Base-by-base conservation (phyloP, 768 basidiomycete genomes). In the Asterophora lycoperdoides region DNA sequence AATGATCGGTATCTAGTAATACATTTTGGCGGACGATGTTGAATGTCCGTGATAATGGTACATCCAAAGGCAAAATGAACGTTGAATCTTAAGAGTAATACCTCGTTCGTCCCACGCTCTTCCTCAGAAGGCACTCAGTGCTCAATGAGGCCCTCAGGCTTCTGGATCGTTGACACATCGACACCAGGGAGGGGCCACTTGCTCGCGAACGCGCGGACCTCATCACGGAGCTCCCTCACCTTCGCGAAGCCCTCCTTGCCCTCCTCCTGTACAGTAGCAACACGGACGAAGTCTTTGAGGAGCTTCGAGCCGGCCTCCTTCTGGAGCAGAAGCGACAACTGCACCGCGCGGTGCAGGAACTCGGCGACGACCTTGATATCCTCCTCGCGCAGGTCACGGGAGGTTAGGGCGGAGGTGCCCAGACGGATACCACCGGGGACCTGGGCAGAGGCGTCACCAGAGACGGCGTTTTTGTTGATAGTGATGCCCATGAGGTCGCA, bases 391-490 rank as follows among this genome's bases (percentile, higher is more conserved):
- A 99, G 93, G 70, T 94, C 77, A 57, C 95, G 91, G 42, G 93
- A 96, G 4, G 96, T 98, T 32, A 99, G 68, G 9, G 95, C 93
- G 18, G 93, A 84, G 29, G 92, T 92, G 52, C 96, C 96, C 56
- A 99, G 81, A 56, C 96, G 92, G 64, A 99, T 94, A 57, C 96
- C 96, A 58, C 95, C 96, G 39, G 95, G 95, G 1, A 88, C 89
- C 66, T 93, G 90, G 0, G 95, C 96, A 43, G 92, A 95, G 35
- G 86, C 86, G 68, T 97, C 95, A 58, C 94, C 95, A 26, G 93
- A 93, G 41, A 98, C 95, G 40, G 94, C 92, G 68, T 98, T 98
- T 73, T 97, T 93, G 75, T 93, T 93, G 71, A 97, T 92, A 28
- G 94, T 97, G 66, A 98, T 96, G 50, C 92, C 92, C 68, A 92